A percentile compares a stretch with the other conserved stretches of the same genome.
phyloP scores from a whole-genome alignment of 305 asterid species.

The Fraxinus nigra region DNA sequence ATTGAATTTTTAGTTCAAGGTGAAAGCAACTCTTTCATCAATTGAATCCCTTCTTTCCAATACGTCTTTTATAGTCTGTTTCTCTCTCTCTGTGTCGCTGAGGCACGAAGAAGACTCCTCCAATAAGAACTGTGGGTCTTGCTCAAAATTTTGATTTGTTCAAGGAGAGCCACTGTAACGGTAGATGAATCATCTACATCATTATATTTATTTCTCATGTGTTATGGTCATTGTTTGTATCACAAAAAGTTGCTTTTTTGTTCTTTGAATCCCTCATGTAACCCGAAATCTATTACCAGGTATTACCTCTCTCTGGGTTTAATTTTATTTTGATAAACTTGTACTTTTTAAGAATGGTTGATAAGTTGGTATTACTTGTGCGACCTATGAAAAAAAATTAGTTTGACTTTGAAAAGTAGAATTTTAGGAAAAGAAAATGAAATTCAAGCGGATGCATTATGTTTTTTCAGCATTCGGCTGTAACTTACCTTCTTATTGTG shows the following conservation, averaged over 20 bases:
- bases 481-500: neutral
- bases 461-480: neutral
- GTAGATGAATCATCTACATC: neutral
- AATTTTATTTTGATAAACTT: neutral
- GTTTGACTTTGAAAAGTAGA: neutral
- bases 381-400: too few relatives aligned
- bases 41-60: neutral
- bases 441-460: neutral
- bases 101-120: neutral
- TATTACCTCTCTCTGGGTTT: neutral
- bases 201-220: neutral
- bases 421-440: neutral
- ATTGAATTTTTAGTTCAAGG: conserved; percentile 16
- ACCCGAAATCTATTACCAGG: neutral
- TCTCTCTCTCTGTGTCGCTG: neutral
- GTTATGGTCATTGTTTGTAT: neutral
- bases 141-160: neutral
- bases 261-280: neutral
- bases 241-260: neutral
- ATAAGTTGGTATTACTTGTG: neutral
- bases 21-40: neutral
- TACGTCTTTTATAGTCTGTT: neutral
- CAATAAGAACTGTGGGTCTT: neutral
- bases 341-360: neutral
- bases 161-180: neutral